Base-by-base conservation (phyloP, 2,329 filamentous ascomycete genomes). In the Xylaria multiplex region DNA sequence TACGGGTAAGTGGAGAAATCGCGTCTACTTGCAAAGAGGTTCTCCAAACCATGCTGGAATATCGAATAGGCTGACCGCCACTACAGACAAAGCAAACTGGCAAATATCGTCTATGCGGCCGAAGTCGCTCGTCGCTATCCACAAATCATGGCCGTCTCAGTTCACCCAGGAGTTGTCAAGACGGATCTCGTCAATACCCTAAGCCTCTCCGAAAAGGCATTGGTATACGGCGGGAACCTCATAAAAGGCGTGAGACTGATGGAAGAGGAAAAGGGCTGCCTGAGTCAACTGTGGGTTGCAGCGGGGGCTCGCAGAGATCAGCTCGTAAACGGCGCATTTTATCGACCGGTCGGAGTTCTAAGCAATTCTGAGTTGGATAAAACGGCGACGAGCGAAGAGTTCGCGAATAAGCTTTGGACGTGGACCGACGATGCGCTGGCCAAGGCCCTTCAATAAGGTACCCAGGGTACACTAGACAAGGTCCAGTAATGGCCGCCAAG, bases 221-320 rank as follows among this genome's bases (percentile, higher is more conserved):
- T 74, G 5, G 65, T 76, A 2, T 71, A 72, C 40, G 46, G 46
- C 2, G 4, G 42, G 7, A 70, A 68, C 50, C 50, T 63, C 35
- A 0, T 74, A 3, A n/a, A 65, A 37, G 68, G 73, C 1, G 45
- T 60, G 1, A 19, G 22, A 1, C 48, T 72, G 11, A 52, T 74
- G 56, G 62, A 66, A 16, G 75, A 77, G 1, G 74, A 79, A 43
- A 70, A 80, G 63, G 81, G 81, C 2, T 74, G 75, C 22, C 75
- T 79, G 55, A 81, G 76, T 63, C 77, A 80, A 69, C 69, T 83
- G 8, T 84, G 81, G 80, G 77, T 76, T 3, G 80, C 79, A 0
- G 74, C 75, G 2, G 74, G 70, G 0, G 74, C 67, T 37, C 64
- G 66, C 14, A 71, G 53, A 50, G 64, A 69, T 32, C 73, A 77